Base-by-base conservation (phyloP, 2,329 filamentous ascomycete species). In the Curvularia eragrostidis region DNA sequence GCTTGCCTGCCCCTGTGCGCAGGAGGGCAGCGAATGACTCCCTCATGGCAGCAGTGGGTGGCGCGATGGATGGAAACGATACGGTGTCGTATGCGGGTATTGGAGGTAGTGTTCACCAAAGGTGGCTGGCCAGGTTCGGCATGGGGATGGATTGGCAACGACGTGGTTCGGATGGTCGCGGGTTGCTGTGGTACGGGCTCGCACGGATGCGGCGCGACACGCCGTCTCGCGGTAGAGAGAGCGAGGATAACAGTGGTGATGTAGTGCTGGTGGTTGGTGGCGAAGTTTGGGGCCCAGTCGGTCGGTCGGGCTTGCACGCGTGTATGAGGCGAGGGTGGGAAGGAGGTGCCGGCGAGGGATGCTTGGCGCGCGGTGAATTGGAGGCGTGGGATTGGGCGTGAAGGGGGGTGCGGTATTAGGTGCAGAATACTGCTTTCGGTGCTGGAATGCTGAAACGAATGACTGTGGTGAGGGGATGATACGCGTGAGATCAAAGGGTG, bases 1-100 rank as follows among this genome's bases (percentile, higher is more conserved):
- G 67, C 64, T 68, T 75, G 73, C 73, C 73, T 59, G 73, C 70
- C 69, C 67, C 66, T 66, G 73, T 74, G 62, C 66, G 72, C 69
- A 75, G 68, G 66, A 72, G 69, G 62, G 75, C 75, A 73, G 74
- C 70, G 61, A 73, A 70, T 15, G 64, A 60, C 42, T 73, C 70
- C 71, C 72, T 75, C 75, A 78, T 77, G 66, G 70, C 65, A 65
- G 66, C 66, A 63, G 65, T 66, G 62, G 63, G 61, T 48, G 52
- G 59, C 56, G 54, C 50, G 56, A 59, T 51, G 56, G 58, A 53
- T 46, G 62, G 55, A 55, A 67, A 68, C 59, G 70, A 69, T 67
- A 68, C 34, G 55, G 52, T 57, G 39, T 53, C 46, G 62, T 44
- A 51, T 57, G 46, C 36, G 57, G 53, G 52, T 41, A 58, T 51